Evolutionary conservation across 352 stramenopile species (phyloP).

Genomic region (Discostella stelligera): DNA sequence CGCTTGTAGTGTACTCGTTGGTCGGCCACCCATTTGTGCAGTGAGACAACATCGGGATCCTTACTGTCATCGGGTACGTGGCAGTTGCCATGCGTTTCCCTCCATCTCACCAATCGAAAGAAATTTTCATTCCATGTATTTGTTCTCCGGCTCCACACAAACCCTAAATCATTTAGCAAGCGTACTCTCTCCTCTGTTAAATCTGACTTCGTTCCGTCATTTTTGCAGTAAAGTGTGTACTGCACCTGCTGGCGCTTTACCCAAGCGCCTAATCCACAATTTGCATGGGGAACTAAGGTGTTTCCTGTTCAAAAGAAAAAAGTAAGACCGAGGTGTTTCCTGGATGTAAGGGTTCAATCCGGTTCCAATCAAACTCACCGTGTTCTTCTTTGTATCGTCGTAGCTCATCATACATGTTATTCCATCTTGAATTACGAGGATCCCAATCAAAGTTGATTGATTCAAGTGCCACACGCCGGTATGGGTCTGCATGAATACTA

Average conservation of each 20-base stretch:
- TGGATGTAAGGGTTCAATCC: not conserved
- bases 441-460: constrained; percentile 36
- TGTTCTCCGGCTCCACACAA: constrained; percentile 28
- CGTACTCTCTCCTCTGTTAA: constrained; percentile 37
- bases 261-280: constrained; percentile 33
- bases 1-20: constrained; percentile 46
- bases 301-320: constrained; percentile 5
- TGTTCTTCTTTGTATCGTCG: constrained; percentile 17
- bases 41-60: constrained; percentile 19
- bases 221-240: constrained; percentile 29
- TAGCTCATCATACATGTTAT: constrained; percentile 28
- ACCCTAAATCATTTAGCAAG: constrained; percentile 33
- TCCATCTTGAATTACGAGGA: constrained; percentile 35
- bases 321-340: not conserved
- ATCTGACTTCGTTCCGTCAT: constrained; percentile 22
- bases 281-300: constrained; percentile 36
- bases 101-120: constrained; percentile 26
- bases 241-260: constrained; percentile 39
- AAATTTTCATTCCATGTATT: constrained; percentile 45
- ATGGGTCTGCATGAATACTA: constrained; percentile 32
- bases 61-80: constrained; percentile 33
- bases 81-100: constrained; percentile 37
- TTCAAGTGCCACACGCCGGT: constrained; percentile 40
- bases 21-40: constrained; percentile 46
- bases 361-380: constrained; percentile 5